Conservation (phyloP, 768 basidiomycete genomes). For the Amanita thiersii region DNA sequence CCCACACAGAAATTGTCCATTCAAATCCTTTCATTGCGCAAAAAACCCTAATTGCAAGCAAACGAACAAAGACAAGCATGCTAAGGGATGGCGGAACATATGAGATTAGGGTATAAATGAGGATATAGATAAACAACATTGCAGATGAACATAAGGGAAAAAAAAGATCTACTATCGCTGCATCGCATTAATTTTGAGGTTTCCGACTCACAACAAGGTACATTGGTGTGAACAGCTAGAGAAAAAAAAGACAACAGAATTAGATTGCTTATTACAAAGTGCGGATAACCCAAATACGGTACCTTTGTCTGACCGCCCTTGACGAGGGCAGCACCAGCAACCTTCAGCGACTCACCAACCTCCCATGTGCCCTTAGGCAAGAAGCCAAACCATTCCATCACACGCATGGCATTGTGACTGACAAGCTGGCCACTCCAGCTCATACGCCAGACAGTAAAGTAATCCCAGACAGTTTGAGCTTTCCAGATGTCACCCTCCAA, state of each 20-base stretch:
- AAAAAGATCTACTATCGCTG: no score
- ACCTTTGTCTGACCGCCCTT: slow-evolving; percentile 85
- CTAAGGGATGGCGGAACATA: no score
- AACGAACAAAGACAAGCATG: no score
- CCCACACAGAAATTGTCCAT: no score
- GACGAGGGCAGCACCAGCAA: slow-evolving; percentile 73
- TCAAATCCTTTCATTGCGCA: no score
- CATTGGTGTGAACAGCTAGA: slow-evolving; percentile 84
- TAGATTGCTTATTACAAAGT: slow-evolving; percentile 4
- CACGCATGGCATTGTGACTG: slow-evolving; percentile 71
- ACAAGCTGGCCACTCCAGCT: slow-evolving; percentile 81
- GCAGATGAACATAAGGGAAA: no score
- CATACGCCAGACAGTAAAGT: slow-evolving; percentile 82
- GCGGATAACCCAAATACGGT: slow-evolving; percentile 14
- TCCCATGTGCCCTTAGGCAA: slow-evolving; percentile 90
- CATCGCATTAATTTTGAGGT: slow-evolving; percentile 29
- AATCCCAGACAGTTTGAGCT: slow-evolving; percentile 92
- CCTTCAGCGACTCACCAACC: slow-evolving; percentile 82
- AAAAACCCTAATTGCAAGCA: no score
- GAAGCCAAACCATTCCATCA: slow-evolving; percentile 70
- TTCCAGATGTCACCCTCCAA: slow-evolving; percentile 90
- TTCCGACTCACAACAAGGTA: slow-evolving; percentile 61
- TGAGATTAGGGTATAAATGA: no score
- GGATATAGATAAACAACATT: no score
- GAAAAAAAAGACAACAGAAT: slow-evolving; percentile 12